Evolutionary conservation across 208 protist genomes (phyloP).

Genomic region (Leishmania lainsoni): DNA sequence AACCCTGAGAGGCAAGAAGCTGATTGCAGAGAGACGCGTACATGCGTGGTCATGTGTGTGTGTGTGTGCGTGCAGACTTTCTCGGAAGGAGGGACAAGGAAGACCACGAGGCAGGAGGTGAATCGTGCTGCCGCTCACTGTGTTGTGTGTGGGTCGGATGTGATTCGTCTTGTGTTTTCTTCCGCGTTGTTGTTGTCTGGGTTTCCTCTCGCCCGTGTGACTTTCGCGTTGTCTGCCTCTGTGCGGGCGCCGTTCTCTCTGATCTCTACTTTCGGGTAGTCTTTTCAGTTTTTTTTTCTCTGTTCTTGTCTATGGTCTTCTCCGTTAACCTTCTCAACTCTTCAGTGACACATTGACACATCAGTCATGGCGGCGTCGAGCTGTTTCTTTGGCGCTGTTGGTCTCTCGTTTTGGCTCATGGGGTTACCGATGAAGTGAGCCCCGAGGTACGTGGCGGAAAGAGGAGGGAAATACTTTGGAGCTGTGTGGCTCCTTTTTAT

Average conservation of each 20-base stretch:
- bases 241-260: background rate
- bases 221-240: background rate
- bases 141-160: background rate
- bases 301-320: background rate
- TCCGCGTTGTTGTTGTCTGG: background rate
- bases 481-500: background rate
- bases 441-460: background rate
- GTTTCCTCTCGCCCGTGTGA: background rate
- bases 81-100: background rate
- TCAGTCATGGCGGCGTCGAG: background rate
- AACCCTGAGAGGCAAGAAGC: background rate
- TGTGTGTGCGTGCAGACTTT: background rate
- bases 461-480: background rate
- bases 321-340: background rate
- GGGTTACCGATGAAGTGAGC: background rate
- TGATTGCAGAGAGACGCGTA: background rate
- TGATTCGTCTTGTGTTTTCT: background rate
- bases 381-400: constrained; percentile 11
- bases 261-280: background rate
- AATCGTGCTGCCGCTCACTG: background rate
- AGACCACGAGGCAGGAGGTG: background rate
- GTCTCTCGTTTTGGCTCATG: constrained; percentile 9
- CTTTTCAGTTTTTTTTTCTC: background rate
- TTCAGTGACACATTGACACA: background rate
- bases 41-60: background rate